These are phyloP conservation scores for Gastrodia elata DNA, from an alignment of 106 monocot genomes.

Conservation along the genomic window DNA sequence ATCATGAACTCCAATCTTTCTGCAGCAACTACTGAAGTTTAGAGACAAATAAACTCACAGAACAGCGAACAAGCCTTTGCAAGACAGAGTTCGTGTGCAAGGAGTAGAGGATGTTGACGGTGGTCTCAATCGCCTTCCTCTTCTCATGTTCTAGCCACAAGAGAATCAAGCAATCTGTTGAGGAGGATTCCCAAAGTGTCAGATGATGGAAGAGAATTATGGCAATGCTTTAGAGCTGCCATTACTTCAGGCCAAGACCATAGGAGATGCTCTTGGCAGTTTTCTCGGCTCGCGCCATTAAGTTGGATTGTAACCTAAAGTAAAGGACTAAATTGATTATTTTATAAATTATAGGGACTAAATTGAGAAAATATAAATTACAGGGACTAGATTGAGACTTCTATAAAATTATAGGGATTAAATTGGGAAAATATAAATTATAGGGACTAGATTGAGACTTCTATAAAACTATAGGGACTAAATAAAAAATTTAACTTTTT, in stretches of 20 bases:
- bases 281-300: slow-evolving; percentile 39
- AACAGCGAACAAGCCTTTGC: slow-evolving; percentile 61
- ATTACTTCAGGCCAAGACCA: slow-evolving; percentile 72
- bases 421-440: too few relatives aligned
- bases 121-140: slow-evolving; percentile 27
- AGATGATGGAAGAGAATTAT: slow-evolving; percentile 16
- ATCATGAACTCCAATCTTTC: slow-evolving; percentile 64
- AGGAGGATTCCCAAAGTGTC: slow-evolving; percentile 24
- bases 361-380: too few relatives aligned
- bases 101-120: slow-evolving; percentile 41
- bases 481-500: too few relatives aligned
- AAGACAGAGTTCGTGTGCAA: slow-evolving; percentile 55
- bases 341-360: too few relatives aligned
- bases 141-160: slow-evolving; percentile 62
- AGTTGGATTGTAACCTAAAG: too few relatives aligned
- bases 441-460: too few relatives aligned
- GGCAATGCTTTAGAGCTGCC: slow-evolving; percentile 55
- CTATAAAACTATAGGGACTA: too few relatives aligned
- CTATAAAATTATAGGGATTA: too few relatives aligned
- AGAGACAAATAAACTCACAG: slow-evolving; percentile 38
- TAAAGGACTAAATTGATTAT: too few relatives aligned
- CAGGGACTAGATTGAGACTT: too few relatives aligned
- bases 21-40: slow-evolving; percentile 24
- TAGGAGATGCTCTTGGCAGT: slow-evolving; percentile 30
- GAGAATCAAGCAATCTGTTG: slow-evolving; percentile 44